phyloP scores from a whole-genome alignment of 352 stramenopile species.

The Pythium insidiosum region DNA sequence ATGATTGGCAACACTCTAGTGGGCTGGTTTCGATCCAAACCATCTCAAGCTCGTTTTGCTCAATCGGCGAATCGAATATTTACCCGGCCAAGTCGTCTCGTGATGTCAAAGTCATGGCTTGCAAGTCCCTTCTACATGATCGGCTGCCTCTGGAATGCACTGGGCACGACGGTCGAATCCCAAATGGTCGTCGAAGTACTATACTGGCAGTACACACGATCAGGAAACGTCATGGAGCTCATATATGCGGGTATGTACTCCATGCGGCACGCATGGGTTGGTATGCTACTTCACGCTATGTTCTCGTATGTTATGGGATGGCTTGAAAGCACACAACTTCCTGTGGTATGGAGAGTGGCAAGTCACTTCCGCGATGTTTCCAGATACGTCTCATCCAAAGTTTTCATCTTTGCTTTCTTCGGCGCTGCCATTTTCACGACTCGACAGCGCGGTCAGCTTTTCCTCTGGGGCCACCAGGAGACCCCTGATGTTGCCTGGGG shows the following conservation, averaged over 20 bases:
- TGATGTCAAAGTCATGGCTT: conserved; percentile 4
- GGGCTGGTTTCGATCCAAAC: too few relatives aligned
- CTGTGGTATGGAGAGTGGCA: too few relatives aligned
- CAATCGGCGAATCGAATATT: not conserved
- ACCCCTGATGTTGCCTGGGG: not conserved
- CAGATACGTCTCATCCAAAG: not conserved
- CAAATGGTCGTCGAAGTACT: conserved; percentile 7
- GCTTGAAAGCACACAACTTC: too few relatives aligned
- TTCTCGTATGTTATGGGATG: too few relatives aligned
- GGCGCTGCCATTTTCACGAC: not conserved
- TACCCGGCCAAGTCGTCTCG: not conserved
- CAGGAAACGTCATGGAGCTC: not conserved
- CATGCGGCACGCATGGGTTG: conserved; percentile 6
- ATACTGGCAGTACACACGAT: not conserved
- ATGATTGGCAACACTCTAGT: not conserved
- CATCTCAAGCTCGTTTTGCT: too few relatives aligned
- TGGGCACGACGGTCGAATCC: conserved; percentile 2
- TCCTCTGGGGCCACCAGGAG: not conserved
- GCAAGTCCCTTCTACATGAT: conserved; percentile 6
- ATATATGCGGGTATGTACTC: conserved; percentile 4
- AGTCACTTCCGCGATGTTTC: not conserved
- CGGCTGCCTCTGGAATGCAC: not conserved
- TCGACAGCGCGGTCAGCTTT: not conserved
- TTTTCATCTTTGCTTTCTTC: not conserved
- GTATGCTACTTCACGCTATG: not conserved